Evolutionary conservation across 2,329 filamentous ascomycete genomes (phyloP).

Genomic region (Neopestalotiopsis sp.): DNA sequence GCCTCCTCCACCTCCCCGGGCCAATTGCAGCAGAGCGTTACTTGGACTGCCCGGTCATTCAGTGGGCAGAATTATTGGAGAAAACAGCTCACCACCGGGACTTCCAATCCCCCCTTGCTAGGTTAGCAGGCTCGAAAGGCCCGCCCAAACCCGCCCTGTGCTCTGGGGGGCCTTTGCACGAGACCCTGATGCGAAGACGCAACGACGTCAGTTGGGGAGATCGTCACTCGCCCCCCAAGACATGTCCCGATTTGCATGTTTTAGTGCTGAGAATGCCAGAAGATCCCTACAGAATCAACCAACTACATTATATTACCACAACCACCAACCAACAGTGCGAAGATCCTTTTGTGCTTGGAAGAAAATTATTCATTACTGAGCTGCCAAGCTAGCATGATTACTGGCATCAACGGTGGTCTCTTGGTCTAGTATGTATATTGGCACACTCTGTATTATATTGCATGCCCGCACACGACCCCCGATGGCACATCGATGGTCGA

Average conservation of each 20-base stretch:
- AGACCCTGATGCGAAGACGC: conserved; percentile 2
- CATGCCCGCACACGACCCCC: neutral
- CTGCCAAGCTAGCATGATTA: neutral
- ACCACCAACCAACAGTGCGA: neutral
- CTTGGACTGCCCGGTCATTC: neutral
- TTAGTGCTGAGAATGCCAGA: conserved; percentile 9
- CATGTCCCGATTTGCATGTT: neutral
- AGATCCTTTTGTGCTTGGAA: neutral
- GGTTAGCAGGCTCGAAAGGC: neutral
- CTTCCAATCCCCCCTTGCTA: neutral
- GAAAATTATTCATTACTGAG: neutral
- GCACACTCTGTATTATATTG: neutral
- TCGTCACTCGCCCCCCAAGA: neutral
- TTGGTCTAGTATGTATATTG: neutral
- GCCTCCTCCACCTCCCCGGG: conserved; percentile 3
- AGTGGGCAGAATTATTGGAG: conserved; percentile 9
- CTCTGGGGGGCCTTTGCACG: conserved; percentile 3
- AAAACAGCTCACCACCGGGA: conserved; percentile 10
- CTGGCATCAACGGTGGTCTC: neutral
- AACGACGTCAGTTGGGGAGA: conserved; percentile 13
- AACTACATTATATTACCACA: neutral
- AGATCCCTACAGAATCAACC: neutral
- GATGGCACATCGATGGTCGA: neutral
- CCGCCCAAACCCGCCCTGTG: neutral
- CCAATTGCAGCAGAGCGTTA: neutral